Evolutionary conservation across 805 yeast genomes (phyloP), one percentile per base, ranked within the genome.

Genomic region (Yarrowia sp.): DNA sequence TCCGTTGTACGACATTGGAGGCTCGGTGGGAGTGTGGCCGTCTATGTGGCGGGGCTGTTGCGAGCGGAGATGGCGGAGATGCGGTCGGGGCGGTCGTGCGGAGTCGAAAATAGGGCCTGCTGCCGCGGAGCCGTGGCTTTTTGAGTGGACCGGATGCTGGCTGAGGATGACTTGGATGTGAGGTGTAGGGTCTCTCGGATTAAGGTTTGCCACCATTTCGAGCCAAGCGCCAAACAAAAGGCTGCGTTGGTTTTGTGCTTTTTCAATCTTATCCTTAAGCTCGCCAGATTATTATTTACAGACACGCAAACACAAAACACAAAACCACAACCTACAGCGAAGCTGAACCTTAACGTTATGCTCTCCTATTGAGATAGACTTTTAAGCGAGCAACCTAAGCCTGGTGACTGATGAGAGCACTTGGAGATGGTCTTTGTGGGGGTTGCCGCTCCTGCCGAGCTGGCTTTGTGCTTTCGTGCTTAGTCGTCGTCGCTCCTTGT

Each of bases 141-240:
- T n/a, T n/a, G n/a, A n/a, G n/a, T n/a, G n/a, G n/a, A n/a, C n/a
- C n/a, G n/a, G n/a, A n/a, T n/a, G n/a, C n/a, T n/a, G n/a, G n/a
- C 38, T 21, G 38, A 32, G 22, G 38, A 29, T 22, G 56, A 27
- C 36, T 18, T 46, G 53, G 53, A 47, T 31, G 56, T 47, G 51
- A 29, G 36, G 51, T 44, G 51, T 44, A 44, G 51, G 51, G 51
- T 47, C 39, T 33, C 38, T 33, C 22, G 31, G 29, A 32, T 18
- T 21, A 21, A n/a, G 32, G 56, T 47, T 47, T 31, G 56, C 39
- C 39, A 33, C 39, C 56, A 47, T 32, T 32, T 47, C 39, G 27
- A 47, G 56, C 56, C 56, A 47, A 47, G 56, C 56, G 31, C 56
- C 56, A 47, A 47, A 47, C 56, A 44, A 44, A 44, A 44, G 51